Evolutionary conservation across 2,329 filamentous ascomycete genomes (phyloP), one percentile per base, ranked within the genome.

Genomic region (Ascochyta clinopodiicola): DNA sequence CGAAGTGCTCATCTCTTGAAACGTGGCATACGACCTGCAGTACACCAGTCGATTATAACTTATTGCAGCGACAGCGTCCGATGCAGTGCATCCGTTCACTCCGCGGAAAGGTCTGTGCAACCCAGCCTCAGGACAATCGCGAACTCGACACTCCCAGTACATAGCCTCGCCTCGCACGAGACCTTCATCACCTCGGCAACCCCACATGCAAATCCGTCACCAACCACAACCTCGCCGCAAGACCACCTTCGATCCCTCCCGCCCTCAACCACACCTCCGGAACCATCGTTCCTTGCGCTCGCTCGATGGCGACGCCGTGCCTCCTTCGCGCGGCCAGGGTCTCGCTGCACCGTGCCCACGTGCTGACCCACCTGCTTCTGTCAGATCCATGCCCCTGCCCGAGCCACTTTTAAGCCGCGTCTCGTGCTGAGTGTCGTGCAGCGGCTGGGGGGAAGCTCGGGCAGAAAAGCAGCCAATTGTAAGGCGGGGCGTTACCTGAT

Each of bases 381-480:
- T 27, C 25, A 51, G n/a, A 56, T 8, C 24, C 32, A 32, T 31
- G 38, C 42, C 42, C 52, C 44, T 43, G 52, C 35, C 46, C 42
- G 52, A 50, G 42, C 52, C 52, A 50, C 40, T 9, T 12, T 25
- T 31, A 40, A 36, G 45, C 51, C 51, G 40, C 45, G 46, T 50
- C 25, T 56, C 35, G 36, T 55, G 35, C 44, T 51, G 42, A 29
- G 38, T 56, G 53, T 57, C 47, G 48, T 56, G 53, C 53, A 56
- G 47, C 47, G 53, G 43, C 46, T 56, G 52, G 52, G 52, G 22
- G 46, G 17, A 17, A 17, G 17, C 17, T 17, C 17, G 17, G 17
- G 17, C 17, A 17, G 17, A 17, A 17, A 17, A 17, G 17, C 17
- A 17, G 17, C 17, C 17, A 17, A 17, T 17, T 17, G 17, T 17